Evolutionary conservation across 441 rosid species (phyloP).

Genomic region (Hypseocharis bilobata): DNA sequence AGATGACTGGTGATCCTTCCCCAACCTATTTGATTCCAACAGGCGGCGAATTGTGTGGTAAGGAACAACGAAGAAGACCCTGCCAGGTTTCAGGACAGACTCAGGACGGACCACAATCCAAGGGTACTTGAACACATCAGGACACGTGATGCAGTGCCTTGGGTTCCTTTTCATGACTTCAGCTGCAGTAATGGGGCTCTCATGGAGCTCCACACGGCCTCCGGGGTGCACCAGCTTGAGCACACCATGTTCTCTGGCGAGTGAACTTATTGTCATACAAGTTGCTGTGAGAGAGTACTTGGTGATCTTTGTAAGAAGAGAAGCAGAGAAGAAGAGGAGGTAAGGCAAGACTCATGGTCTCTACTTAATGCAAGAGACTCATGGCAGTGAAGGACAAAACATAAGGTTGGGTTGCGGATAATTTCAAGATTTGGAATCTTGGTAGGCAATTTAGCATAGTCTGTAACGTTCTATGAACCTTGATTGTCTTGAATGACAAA

Average conservation of each 20-base stretch:
- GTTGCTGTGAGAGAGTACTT: background rate
- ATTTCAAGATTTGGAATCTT: background rate
- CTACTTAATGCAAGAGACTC: background rate
- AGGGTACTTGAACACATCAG: constrained; percentile 34
- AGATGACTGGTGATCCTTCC: background rate
- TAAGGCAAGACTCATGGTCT: background rate
- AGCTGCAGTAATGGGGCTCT: constrained; percentile 24
- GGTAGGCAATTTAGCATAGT: no score
- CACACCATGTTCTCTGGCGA: constrained; percentile 8
- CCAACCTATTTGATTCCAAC: constrained; percentile 14
- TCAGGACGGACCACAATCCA: constrained; percentile 41
- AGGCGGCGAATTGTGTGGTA: constrained; percentile 24
- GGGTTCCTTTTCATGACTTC: constrained; percentile 39
- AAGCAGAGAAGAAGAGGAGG: no score
- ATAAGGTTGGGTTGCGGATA: constrained; percentile 4
- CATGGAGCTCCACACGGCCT: constrained; percentile 25
- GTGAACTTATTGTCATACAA: no score
- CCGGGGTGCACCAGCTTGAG: constrained; percentile 38
- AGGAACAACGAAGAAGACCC: constrained; percentile 35
- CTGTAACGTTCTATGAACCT: no score
- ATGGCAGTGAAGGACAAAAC: background rate
- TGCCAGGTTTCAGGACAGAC: constrained; percentile 32
- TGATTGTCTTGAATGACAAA: no score
- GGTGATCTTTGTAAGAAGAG: background rate
- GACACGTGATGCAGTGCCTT: constrained; percentile 35